Conservation (phyloP, 805 yeast species). For the Nakazawaea wickerhamii region DNA sequence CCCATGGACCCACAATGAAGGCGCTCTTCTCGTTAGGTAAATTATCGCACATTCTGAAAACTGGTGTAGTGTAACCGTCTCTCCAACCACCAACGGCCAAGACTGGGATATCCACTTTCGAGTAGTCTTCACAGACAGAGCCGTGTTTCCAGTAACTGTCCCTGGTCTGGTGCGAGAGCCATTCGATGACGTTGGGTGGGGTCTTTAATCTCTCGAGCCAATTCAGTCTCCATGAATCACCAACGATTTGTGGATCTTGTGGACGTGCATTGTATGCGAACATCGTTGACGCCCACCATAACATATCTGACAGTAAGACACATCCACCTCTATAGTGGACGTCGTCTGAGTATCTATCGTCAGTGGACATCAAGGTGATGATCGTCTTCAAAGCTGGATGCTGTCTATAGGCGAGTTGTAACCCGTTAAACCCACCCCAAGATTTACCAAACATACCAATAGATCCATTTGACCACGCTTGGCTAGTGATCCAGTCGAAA, state of each 20-base stretch:
- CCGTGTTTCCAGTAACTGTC: slow-evolving; percentile 46
- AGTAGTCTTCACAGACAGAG: slow-evolving; percentile 36
- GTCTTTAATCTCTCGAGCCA: slow-evolving; percentile 34
- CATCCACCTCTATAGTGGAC: slow-evolving; percentile 47
- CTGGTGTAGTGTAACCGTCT: slow-evolving; percentile 41
- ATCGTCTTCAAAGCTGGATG: slow-evolving; percentile 41
- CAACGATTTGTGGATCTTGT: slow-evolving; percentile 37
- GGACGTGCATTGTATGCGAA: slow-evolving; percentile 38
- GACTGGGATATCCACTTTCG: slow-evolving; percentile 36
- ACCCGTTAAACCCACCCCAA: slow-evolving; percentile 44
- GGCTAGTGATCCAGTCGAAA: slow-evolving; percentile 36
- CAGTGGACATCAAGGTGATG: slow-evolving; percentile 41
- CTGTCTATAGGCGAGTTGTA: slow-evolving; percentile 40
- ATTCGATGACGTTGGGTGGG: slow-evolving; percentile 35
- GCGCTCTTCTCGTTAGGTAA: slow-evolving; percentile 34
- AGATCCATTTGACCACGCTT: slow-evolving; percentile 39
- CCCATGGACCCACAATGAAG: slow-evolving; percentile 42
- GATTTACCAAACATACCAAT: slow-evolving; percentile 45
- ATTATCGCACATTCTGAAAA: slow-evolving; percentile 36
- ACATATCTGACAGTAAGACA: slow-evolving; percentile 38
- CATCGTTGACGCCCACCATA: slow-evolving; percentile 49
- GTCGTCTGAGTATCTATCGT: slow-evolving; percentile 42
- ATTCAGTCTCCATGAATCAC: slow-evolving; percentile 33
- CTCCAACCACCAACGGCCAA: slow-evolving; percentile 42
- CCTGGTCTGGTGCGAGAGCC: slow-evolving; percentile 39